Evolutionary conservation across 768 basidiomycete genomes (phyloP).

Genomic region (Agaricus subrufescens): DNA sequence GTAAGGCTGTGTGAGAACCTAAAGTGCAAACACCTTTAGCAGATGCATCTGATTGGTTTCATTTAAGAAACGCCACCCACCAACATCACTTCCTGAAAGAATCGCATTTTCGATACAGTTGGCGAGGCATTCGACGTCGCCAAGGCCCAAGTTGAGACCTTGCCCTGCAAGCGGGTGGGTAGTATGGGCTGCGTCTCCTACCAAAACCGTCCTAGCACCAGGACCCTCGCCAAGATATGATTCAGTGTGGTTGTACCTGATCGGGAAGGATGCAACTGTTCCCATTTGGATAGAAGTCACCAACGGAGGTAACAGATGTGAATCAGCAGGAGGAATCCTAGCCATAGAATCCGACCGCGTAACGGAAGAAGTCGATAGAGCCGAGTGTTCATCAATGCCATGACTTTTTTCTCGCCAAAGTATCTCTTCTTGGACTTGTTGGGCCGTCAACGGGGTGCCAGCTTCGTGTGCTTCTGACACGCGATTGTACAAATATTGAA

Average conservation of each 20-base stretch:
- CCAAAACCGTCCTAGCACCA: constrained; percentile 72
- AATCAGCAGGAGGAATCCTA: constrained; percentile 59
- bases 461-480: constrained; percentile 49
- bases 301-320: constrained; percentile 67
- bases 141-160: constrained; percentile 91
- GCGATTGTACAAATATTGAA: constrained; percentile 60
- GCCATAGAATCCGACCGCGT: constrained; percentile 24
- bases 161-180: constrained; percentile 95
- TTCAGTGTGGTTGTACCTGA: constrained; percentile 83
- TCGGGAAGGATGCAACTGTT: constrained; percentile 85
- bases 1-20: constrained; percentile 75
- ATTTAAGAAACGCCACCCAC: constrained; percentile 32
- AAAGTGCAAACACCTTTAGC: neutral
- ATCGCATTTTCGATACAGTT: constrained; percentile 57
- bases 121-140: constrained; percentile 72
- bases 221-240: constrained; percentile 73
- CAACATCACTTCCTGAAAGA: constrained; percentile 74
- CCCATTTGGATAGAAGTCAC: constrained; percentile 66
- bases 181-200: constrained; percentile 96
- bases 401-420: constrained; percentile 72
- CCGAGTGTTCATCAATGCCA: constrained; percentile 56
- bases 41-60: no score
- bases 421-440: constrained; percentile 58
- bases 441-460: constrained; percentile 40
- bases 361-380: constrained; percentile 42